Conservation (phyloP, 441 rosid species). For the Pelargonium myrrhifolium region DNA sequence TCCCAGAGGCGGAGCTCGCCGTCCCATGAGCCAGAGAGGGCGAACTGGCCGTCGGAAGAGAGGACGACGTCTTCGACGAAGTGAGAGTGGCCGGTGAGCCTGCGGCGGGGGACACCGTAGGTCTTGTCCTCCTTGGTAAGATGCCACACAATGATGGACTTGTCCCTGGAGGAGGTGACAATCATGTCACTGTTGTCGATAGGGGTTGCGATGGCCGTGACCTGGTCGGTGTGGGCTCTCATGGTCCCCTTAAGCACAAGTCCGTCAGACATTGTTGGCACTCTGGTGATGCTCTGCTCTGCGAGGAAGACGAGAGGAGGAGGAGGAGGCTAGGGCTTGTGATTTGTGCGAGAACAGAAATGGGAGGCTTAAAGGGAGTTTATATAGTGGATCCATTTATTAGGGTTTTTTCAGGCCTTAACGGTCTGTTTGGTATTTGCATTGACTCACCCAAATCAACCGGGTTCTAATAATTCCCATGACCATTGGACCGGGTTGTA, state of each 20-base stretch:
- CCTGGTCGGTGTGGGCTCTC: slow-evolving; percentile 90
- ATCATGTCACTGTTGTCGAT: slow-evolving; percentile 84
- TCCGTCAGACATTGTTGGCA: slow-evolving; percentile 40
- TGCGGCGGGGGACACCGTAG: slow-evolving; percentile 72
- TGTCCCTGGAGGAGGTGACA: slow-evolving; percentile 88
- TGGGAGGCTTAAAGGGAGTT: background rate
- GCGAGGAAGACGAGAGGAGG: background rate
- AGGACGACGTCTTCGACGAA: slow-evolving; percentile 90
- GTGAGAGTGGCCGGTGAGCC: slow-evolving; percentile 90
- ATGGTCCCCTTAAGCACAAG: slow-evolving; percentile 73
- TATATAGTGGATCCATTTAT: background rate
- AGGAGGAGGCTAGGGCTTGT: background rate
- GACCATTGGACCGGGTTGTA: too few species aligned
- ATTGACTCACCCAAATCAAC: too few species aligned
- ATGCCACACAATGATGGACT: slow-evolving; percentile 81
- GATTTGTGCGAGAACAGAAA: background rate
- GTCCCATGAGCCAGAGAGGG: slow-evolving; percentile 96
- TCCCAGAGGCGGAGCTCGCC: slow-evolving; percentile 99
- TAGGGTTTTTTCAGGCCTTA: background rate
- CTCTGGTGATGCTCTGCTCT: background rate
- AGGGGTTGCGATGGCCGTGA: slow-evolving; percentile 90
- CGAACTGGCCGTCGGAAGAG: slow-evolving; percentile 93
- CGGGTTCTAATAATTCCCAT: too few species aligned
- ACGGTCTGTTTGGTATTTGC: slow-evolving; percentile 1
- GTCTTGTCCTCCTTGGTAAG: slow-evolving; percentile 74